Percentiles rank a stretch among this genome's conserved stretches.
phyloP scores from a whole-genome alignment of 176 grass and related monocot genomes.

The Zea luxurians region DNA sequence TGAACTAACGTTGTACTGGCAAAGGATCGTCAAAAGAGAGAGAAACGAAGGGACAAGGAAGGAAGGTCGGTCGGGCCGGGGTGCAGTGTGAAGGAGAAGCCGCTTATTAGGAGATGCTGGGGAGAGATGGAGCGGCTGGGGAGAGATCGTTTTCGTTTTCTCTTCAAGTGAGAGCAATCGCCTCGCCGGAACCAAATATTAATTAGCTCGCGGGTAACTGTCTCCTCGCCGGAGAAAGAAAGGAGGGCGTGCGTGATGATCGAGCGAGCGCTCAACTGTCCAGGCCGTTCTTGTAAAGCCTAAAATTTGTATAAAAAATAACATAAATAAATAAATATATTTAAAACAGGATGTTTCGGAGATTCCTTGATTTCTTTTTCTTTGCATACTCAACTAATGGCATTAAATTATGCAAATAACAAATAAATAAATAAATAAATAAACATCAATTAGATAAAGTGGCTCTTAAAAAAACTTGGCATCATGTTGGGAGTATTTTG shows the following conservation, averaged over 20 bases:
- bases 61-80: neutral
- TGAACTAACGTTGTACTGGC: neutral
- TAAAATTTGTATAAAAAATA: no score
- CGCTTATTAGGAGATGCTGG: neutral
- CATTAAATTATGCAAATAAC: no score
- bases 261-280: slow-evolving; percentile 3
- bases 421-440: no score
- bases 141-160: slow-evolving; percentile 37
- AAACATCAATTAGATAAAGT: no score
- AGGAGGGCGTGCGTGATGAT: neutral
- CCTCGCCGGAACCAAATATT: slow-evolving; percentile 34
- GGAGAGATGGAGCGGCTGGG: neutral
- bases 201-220: slow-evolving; percentile 48
- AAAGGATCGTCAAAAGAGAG: slow-evolving; percentile 21
- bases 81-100: slow-evolving; percentile 10
- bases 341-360: no score
- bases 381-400: no score
- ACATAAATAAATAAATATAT: no score
- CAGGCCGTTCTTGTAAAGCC: slow-evolving; percentile 11
- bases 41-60: neutral
- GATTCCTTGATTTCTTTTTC: no score
- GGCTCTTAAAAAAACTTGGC: no score
- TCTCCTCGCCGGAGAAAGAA: slow-evolving; percentile 2
- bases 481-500: no score
- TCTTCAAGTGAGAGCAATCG: slow-evolving; percentile 54